Evolutionary conservation across 352 stramenopile genomes (phyloP).

Genomic region (Peronospora tabacina): DNA sequence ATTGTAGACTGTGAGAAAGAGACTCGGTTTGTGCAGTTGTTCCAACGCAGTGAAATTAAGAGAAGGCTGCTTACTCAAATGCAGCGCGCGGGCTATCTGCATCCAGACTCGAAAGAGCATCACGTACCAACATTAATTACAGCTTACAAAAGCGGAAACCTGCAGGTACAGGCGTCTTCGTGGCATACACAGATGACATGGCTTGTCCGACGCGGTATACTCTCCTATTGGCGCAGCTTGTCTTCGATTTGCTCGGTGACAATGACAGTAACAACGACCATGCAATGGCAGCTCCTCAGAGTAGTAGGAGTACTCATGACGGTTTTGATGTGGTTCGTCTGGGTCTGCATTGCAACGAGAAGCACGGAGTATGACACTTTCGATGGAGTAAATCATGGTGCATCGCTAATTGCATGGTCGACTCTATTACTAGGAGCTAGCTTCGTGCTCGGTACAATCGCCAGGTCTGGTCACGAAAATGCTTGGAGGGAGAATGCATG

Average conservation of each 20-base stretch:
- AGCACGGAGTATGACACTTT: conserved; percentile 25
- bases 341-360: conserved; percentile 14
- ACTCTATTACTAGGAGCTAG: conserved; percentile 17
- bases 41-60: conserved; percentile 22
- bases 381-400: conserved; percentile 20
- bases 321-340: conserved; percentile 16
- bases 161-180: conserved; percentile 13
- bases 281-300: conserved; percentile 8
- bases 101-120: conserved; percentile 9
- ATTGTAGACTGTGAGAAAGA: conserved; percentile 11
- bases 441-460: conserved; percentile 6
- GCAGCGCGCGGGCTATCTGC: conserved; percentile 19
- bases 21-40: conserved; percentile 18
- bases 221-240: conserved; percentile 24
- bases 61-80: conserved; percentile 15
- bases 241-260: conserved; percentile 6
- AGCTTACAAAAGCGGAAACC: conserved; percentile 9
- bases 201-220: conserved; percentile 14
- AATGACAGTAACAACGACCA: neutral
- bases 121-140: conserved; percentile 10
- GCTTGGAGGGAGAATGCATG: conserved; percentile 14
- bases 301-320: conserved; percentile 10
- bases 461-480: conserved; percentile 10
- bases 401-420: conserved; percentile 23
- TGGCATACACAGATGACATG: conserved; percentile 15